A percentile compares a stretch with the other conserved stretches of the same genome.
These are phyloP conservation scores for Panicum miliaceum DNA, from an alignment of 176 grass and related monocot genomes.

Conservation along the genomic window DNA sequence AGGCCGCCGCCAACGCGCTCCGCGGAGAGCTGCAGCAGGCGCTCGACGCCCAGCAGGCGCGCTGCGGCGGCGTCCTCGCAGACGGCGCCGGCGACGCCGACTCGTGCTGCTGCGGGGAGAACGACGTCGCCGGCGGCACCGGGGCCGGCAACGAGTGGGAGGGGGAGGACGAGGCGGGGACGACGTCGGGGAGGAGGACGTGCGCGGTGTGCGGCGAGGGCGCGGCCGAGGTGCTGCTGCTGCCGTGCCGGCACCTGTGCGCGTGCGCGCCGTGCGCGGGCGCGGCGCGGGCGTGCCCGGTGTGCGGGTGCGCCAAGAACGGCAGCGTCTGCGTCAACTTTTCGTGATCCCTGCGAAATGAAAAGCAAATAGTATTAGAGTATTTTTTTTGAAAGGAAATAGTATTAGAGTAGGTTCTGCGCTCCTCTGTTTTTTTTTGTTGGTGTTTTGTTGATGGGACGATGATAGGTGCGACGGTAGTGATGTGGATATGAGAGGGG, in stretches of 20 bases:
- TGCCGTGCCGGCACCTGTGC: slow-evolving; percentile 86
- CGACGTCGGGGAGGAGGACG: neutral
- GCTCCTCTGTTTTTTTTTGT: neutral
- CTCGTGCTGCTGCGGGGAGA: slow-evolving; percentile 76
- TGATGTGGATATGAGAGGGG: slow-evolving; percentile 25
- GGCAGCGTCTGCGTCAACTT: slow-evolving; percentile 75
- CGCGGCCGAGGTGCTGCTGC: slow-evolving; percentile 58
- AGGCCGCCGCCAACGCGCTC: slow-evolving; percentile 50
- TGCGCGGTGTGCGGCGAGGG: slow-evolving; percentile 57
- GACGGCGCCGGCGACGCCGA: slow-evolving; percentile 47
- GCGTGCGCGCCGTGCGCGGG: slow-evolving; percentile 66
- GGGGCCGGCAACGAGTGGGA: neutral
- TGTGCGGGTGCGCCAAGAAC: slow-evolving; percentile 61
- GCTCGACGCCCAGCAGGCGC: slow-evolving; percentile 41
- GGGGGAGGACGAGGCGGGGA: neutral
- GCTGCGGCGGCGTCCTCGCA: neutral
- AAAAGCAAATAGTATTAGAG: slow-evolving; percentile 29
- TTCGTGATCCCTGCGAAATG: slow-evolving; percentile 35
- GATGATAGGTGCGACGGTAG: neutral
- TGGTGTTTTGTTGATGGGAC: too few relatives aligned
- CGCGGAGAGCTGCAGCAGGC: slow-evolving; percentile 58
- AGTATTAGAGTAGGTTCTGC: slow-evolving; percentile 36
- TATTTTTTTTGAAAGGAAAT: slow-evolving; percentile 10
- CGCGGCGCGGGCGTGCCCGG: slow-evolving; percentile 55
- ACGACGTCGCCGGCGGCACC: neutral